Evolutionary conservation across 805 yeast genomes (phyloP), one percentile per base, ranked within the genome.

Genomic region (Lachancea kluyveri): DNA sequence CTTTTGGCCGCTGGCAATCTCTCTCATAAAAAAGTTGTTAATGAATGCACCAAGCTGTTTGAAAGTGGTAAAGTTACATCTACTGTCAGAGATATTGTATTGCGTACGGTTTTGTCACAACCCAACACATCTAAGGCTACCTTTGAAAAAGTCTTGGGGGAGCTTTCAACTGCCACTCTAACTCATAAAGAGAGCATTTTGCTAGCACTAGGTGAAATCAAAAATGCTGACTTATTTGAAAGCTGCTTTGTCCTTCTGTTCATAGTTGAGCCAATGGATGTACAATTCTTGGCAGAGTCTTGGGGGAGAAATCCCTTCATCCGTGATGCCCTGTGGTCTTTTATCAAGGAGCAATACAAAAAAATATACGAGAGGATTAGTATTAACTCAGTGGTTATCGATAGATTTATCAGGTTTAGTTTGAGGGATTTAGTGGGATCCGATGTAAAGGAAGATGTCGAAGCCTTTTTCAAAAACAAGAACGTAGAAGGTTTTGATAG

Each of bases 121-220:
- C 42, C 57, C 4, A 43, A 49, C 8, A 54, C 62, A 31, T 41
- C 50, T 33, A 37, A 45, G 41, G 40, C 50, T 19, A 18, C 64
- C 37, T 48, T 69, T 53, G 45, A 64, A 33, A 4, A 44, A 3
- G 60, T 71, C 6, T 39, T 64, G 26, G 35, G 48, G 3, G 72
- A 71, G 43, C 68, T 67, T 17, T 49, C 52, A 3, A 36, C 50
- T 5, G 77, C 79, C 4, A 48, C 66, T 1, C 53, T 77, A 3
- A 60, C 70, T 32, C 78, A 72, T 48, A 63, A 74, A 33, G 80
- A 74, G 48, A 58, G 66, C 23, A 69, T 74, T 0, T 50, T 75
- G 23, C 45, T 52, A 8, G 65, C 77, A 0, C 50, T 75, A 33
- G 79, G 79, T 3, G 50, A 58, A 9, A 57, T 69, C n/a, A 41